Percentiles rank a stretch among this genome's conserved stretches.
These are phyloP conservation scores for Carex littledalei DNA, from an alignment of 176 grass and related monocot species.

Conservation along the genomic window DNA sequence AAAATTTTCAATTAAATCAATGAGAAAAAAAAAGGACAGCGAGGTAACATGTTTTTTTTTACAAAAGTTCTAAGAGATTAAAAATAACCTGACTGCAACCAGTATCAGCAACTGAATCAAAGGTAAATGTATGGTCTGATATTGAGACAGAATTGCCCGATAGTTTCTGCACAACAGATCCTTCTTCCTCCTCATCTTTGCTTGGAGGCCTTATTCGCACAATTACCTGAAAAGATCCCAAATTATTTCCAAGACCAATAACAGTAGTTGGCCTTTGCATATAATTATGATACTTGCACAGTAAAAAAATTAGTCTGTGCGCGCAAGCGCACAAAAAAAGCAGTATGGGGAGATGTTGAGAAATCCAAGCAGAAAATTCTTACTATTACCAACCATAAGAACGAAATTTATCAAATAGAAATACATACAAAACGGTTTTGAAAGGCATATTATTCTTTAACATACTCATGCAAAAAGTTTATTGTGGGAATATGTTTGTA, in stretches of 20 bases:
- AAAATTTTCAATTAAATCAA: conserved; percentile 19
- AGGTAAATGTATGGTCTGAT: conserved; percentile 72
- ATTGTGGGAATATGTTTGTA: background rate
- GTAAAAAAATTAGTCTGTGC: too few species aligned
- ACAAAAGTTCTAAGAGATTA: conserved; percentile 1
- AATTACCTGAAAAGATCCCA: conserved; percentile 47
- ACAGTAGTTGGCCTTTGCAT: background rate
- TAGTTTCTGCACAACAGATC: conserved; percentile 44
- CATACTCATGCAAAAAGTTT: background rate
- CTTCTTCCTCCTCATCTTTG: conserved; percentile 40
- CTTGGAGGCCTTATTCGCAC: conserved; percentile 70
- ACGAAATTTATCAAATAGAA: background rate
- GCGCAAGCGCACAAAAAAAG: background rate
- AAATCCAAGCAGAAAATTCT: background rate
- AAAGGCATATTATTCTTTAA: background rate
- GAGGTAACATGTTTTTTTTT: background rate
- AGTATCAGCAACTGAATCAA: conserved; percentile 67
- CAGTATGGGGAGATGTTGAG: background rate
- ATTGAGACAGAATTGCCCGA: conserved; percentile 53
- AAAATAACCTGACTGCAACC: conserved; percentile 52
- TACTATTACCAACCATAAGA: background rate
- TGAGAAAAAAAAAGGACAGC: background rate
- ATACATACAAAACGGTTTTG: background rate
- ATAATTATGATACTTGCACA: background rate
- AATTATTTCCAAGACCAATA: background rate